These are phyloP conservation scores for Candida ascalaphidarum DNA, from an alignment of 805 yeast species.

Conservation along the genomic window DNA sequence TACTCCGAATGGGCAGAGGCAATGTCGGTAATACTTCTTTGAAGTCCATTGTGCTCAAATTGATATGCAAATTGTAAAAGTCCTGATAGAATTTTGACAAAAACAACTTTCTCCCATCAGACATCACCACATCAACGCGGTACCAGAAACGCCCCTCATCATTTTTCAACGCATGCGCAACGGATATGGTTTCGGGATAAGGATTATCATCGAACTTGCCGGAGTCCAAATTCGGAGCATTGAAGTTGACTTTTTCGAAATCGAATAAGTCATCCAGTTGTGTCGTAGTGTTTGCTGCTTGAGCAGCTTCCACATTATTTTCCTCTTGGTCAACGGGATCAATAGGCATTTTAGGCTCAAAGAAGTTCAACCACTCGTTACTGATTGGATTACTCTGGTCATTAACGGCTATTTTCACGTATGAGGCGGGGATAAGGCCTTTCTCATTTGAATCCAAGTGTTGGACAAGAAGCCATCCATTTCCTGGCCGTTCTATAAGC, in stretches of 20 bases:
- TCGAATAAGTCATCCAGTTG: too few species aligned
- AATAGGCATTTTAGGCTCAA: too few species aligned
- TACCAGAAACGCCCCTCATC: constrained; percentile 21
- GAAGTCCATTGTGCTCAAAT: constrained; percentile 4
- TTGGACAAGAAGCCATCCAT: constrained; percentile 32
- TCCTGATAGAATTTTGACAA: constrained; percentile 28
- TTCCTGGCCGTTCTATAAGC: constrained; percentile 25
- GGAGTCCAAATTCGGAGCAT: neutral
- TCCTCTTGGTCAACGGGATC: too few species aligned
- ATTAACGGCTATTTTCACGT: constrained; percentile 30
- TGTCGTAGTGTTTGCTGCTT: too few species aligned
- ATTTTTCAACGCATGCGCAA: constrained; percentile 20
- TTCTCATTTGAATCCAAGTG: constrained; percentile 11
- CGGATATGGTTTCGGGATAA: constrained; percentile 7
- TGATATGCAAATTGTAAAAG: constrained; percentile 23
- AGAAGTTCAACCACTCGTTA: constrained; percentile 22
- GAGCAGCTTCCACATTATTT: too few species aligned
- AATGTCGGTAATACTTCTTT: too few species aligned
- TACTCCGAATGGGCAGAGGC: too few species aligned
- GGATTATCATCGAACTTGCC: neutral
- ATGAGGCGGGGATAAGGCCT: constrained; percentile 32
- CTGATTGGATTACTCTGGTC: constrained; percentile 25
- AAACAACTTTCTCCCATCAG: constrained; percentile 10
- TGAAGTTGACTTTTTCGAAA: too few species aligned
- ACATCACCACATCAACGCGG: constrained; percentile 16